Evolutionary conservation across 352 stramenopile genomes (phyloP).

Genomic region (Phytopythium mirpurense): DNA sequence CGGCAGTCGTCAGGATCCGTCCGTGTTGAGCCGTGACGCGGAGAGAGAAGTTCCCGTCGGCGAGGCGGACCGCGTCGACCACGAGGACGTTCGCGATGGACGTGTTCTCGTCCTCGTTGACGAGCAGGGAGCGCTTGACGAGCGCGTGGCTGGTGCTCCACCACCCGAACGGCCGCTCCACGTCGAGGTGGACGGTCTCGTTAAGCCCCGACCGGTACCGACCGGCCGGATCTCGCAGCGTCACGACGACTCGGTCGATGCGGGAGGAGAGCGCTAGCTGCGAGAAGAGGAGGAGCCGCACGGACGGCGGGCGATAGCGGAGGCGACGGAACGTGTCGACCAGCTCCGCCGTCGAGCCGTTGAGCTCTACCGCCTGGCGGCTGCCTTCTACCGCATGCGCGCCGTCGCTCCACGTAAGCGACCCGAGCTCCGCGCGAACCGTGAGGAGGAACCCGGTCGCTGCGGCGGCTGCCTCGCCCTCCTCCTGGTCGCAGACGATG

Average conservation of each 20-base stretch:
- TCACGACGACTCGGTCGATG: background rate
- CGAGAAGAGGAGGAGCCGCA: background rate
- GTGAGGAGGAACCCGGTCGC: background rate
- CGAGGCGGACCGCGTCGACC: background rate
- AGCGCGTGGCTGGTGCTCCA: background rate
- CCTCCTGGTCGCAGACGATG: background rate
- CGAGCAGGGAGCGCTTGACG: conserved; percentile 2
- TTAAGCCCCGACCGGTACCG: background rate
- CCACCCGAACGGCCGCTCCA: background rate
- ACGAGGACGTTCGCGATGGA: conserved; percentile 13
- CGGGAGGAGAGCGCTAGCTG: background rate
- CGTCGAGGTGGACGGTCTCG: background rate
- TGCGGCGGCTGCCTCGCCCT: background rate
- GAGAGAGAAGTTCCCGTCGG: conserved; percentile 2
- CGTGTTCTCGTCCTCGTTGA: conserved; percentile 17
- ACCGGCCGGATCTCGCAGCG: background rate
- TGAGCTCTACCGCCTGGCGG: background rate
- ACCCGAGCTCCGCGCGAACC: background rate
- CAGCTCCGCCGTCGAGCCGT: background rate
- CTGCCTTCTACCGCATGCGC: no score
- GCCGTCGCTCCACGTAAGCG: background rate
- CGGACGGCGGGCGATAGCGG: background rate
- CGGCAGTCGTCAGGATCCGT: background rate
- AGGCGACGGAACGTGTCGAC: background rate
- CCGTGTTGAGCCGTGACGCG: background rate